Conservation (phyloP, 2,329 filamentous ascomycete genomes). For the Raffaelea arxii region DNA sequence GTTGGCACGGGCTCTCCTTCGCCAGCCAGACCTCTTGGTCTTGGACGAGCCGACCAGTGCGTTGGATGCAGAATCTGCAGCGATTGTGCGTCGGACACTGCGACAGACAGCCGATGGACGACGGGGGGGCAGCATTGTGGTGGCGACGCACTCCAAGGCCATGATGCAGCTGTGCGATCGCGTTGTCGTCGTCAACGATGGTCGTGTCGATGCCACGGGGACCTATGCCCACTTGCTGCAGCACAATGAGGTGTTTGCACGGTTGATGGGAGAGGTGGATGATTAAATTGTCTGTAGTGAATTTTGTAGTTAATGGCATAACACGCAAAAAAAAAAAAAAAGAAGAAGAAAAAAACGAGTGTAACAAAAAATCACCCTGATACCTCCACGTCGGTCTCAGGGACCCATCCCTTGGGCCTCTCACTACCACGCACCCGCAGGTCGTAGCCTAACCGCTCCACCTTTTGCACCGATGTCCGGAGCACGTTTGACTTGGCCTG, state of each 20-base stretch:
- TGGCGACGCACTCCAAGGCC: slow-evolving; percentile 72
- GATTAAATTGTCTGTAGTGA: slow-evolving; percentile 4
- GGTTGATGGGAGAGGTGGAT: slow-evolving; percentile 28
- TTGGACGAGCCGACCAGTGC: slow-evolving; percentile 83
- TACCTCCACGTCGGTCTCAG: slow-evolving; percentile 44
- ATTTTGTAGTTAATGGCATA: background rate
- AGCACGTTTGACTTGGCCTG: slow-evolving; percentile 79
- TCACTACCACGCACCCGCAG: slow-evolving; percentile 81
- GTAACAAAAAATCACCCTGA: background rate
- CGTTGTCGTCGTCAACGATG: slow-evolving; percentile 62
- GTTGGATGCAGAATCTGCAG: slow-evolving; percentile 61
- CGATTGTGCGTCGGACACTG: slow-evolving; percentile 42
- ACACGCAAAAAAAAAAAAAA: background rate
- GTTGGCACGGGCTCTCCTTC: slow-evolving; percentile 69
- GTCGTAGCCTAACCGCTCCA: slow-evolving; percentile 83
- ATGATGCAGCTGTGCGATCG: slow-evolving; percentile 79
- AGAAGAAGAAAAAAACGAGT: background rate
- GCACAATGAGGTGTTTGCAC: slow-evolving; percentile 32
- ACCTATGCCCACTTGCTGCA: slow-evolving; percentile 47
- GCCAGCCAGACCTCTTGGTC: slow-evolving; percentile 62
- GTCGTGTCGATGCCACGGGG: slow-evolving; percentile 58
- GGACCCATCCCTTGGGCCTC: slow-evolving; percentile 84
- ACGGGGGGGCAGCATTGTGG: slow-evolving; percentile 47
- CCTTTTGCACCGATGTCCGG: slow-evolving; percentile 83
- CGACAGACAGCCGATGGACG: background rate